Conservation (phyloP, 139 green algal genomes). For the Micractinium conductrix region DNA sequence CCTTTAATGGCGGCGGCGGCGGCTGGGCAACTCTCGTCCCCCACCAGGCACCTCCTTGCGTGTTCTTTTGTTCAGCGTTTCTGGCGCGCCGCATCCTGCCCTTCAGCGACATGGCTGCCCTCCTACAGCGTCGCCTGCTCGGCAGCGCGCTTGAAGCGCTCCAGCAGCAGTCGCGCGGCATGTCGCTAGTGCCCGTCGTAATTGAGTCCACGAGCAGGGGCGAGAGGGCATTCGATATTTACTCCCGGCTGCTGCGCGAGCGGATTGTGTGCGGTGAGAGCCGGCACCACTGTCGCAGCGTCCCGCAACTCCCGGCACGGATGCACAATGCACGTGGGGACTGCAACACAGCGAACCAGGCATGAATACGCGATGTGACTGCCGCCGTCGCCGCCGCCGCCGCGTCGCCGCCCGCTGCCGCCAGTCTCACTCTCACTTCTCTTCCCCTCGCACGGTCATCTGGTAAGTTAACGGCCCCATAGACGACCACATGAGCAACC, state of each 20-base stretch:
- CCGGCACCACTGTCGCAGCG: neutral
- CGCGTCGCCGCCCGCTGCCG: neutral
- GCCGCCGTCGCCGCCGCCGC: neutral
- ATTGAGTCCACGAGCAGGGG: slow-evolving; percentile 67
- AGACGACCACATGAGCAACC: slow-evolving; percentile 80
- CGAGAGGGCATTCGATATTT: slow-evolving; percentile 95
- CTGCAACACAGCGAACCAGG: too few relatives aligned
- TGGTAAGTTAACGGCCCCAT: too few relatives aligned
- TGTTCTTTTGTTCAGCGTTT: too few relatives aligned
- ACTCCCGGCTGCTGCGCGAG: slow-evolving; percentile 90
- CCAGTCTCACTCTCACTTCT: neutral
- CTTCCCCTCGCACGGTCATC: too few relatives aligned
- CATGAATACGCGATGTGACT: too few relatives aligned
- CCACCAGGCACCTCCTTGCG: too few relatives aligned
- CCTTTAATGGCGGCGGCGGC: too few relatives aligned
- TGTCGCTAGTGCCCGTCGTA: slow-evolving; percentile 67
- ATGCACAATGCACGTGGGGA: too few relatives aligned
- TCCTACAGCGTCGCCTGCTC: neutral
- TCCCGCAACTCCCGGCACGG: too few relatives aligned
- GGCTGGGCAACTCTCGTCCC: too few relatives aligned
- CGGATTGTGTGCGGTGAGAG: slow-evolving; percentile 77
- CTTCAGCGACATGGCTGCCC: too few relatives aligned
- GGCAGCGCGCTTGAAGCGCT: neutral
- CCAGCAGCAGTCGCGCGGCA: neutral
- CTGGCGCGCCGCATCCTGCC: too few relatives aligned